These are phyloP conservation scores for Ampelomyces quisqualis DNA, from an alignment of 2,329 filamentous ascomycete species.

Conservation along the genomic window DNA sequence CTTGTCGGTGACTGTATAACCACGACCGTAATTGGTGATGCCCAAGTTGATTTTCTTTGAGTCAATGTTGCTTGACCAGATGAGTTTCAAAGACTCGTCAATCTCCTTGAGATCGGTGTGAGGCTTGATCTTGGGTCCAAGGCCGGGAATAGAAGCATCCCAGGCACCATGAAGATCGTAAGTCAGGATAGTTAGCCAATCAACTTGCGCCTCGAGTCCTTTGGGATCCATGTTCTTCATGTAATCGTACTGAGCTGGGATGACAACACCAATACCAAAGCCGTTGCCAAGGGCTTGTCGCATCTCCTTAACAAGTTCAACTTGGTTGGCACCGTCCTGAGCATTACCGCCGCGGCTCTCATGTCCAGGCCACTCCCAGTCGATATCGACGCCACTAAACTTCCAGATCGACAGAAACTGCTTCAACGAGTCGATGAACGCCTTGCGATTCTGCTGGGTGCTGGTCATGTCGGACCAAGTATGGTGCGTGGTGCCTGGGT, in stretches of 20 bases:
- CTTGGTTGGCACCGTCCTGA: slow-evolving; percentile 36
- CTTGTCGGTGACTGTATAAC: slow-evolving; percentile 27
- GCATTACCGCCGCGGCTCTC: slow-evolving; percentile 41
- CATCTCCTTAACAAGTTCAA: slow-evolving; percentile 25
- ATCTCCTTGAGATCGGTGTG: slow-evolving; percentile 56
- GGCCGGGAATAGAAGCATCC: slow-evolving; percentile 11
- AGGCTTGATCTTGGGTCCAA: slow-evolving; percentile 37
- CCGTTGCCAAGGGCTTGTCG: slow-evolving; percentile 19
- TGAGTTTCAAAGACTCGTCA: slow-evolving; percentile 43
- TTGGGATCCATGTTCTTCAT: slow-evolving; percentile 29
- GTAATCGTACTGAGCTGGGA: slow-evolving; percentile 32
- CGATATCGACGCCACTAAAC: slow-evolving; percentile 50
- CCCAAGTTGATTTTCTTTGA: slow-evolving; percentile 50
- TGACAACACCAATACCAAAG: slow-evolving; percentile 26
- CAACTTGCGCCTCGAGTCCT: slow-evolving; percentile 30
- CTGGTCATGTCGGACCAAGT: slow-evolving; percentile 41
- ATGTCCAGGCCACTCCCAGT: slow-evolving; percentile 47
- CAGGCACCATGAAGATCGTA: slow-evolving; percentile 49
- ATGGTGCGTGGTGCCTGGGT: slow-evolving; percentile 36
- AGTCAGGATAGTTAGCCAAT: slow-evolving; percentile 51
- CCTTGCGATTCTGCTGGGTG: slow-evolving; percentile 25
- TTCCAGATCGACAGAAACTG: slow-evolving; percentile 47
- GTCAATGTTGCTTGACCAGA: slow-evolving; percentile 50
- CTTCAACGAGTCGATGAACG: slow-evolving; percentile 44
- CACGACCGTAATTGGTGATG: slow-evolving; percentile 50